Conservation (phyloP, 129 eudicot genomes). For the Oenanthe sinensis region DNA sequence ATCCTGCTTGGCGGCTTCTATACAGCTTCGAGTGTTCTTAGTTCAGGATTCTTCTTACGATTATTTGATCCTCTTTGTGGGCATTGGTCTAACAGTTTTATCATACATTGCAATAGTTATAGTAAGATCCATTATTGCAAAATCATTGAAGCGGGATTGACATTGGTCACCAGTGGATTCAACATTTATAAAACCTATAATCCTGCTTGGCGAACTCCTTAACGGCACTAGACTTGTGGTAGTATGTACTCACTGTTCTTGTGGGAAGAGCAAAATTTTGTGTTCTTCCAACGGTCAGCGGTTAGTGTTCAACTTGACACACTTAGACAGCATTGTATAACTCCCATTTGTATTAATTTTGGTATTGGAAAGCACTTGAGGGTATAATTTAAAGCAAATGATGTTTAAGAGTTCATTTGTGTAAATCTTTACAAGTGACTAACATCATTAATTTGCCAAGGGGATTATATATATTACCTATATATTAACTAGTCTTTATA, state of each 20-base stretch:
- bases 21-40: slow-evolving; percentile 54
- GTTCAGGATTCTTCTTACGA: slow-evolving; percentile 56
- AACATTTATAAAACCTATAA: background rate
- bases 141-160: slow-evolving; percentile 77
- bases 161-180: background rate
- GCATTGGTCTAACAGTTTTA: slow-evolving; percentile 48
- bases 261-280: background rate
- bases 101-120: slow-evolving; percentile 42
- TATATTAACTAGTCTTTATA: no score
- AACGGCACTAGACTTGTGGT: background rate
- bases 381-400: no score
- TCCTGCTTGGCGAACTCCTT: background rate
- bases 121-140: slow-evolving; percentile 48
- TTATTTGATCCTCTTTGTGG: slow-evolving; percentile 42
- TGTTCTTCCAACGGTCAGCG: background rate
- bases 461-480: no score
- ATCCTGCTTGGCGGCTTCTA: slow-evolving; percentile 40
- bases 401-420: no score
- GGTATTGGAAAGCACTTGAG: no score
- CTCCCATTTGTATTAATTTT: no score
- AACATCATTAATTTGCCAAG: no score
- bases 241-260: background rate
- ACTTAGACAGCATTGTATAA: background rate
- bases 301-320: background rate
- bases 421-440: no score